Base-by-base conservation (phyloP, 2,329 filamentous ascomycete species). In the Fusarium nanum region DNA sequence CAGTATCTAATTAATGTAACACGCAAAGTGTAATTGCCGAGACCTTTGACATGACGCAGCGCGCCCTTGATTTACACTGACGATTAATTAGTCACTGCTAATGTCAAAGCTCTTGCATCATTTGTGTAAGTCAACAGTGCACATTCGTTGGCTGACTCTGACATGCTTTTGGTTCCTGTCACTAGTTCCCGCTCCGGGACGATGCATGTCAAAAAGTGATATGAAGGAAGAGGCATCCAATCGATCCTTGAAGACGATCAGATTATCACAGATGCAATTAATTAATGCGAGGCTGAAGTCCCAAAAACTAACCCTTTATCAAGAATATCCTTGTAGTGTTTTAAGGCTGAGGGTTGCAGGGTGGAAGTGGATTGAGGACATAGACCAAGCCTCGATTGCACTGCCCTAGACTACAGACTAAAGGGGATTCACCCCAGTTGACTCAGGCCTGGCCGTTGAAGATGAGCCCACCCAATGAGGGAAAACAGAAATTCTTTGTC, bases 311-410 rank as follows among this genome's bases (percentile, higher is more conserved):
- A 14, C 28, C 28, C 28, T 13, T 18, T 10, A 20, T 57, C 25
- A n/a, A 7, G 12, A 32, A 16, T 8, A 55, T 55, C 65, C 67
- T 50, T 47, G 53, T 30, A 30, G 42, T 55, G 56, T 50, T 67
- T 56, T 61, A 73, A 73, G 73, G 73, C 73, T 73, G 72, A 74
- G 68, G 57, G 22, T 30, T 40, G 13, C 20, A 55, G 27, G 28
- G 28, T 12, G 25, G 16, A 11, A 44, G 48, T 25, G 20, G 25
- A 60, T 34, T 8, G 42, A 48, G 10, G 14, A 28, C 18, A 23
- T 27, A 48, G 48, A n/a, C 72, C 70, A 75, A 74, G 72, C 72
- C 72, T 72, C 72, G 47, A 72, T 59, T 41, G 57, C 72, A 73
- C 72, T 68, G 72, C 70, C 67, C 49, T 30, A 7, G 28, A 30